Evolutionary conservation across 148 eudicot species (phyloP).

Genomic region (Agrostemma githago): DNA sequence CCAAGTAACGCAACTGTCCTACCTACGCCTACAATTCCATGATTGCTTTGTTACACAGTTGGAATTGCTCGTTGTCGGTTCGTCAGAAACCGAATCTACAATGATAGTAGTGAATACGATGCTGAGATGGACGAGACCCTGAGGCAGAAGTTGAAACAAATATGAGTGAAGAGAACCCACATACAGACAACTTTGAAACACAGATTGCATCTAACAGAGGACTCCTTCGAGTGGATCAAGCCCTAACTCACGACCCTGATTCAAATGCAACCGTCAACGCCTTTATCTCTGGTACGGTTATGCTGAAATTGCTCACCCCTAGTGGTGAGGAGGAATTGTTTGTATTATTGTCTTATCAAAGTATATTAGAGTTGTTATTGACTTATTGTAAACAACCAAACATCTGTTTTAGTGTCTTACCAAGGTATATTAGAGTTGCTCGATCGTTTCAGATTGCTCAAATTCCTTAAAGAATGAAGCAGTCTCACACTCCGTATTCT

Average conservation of each 20-base stretch:
- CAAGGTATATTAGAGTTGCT: too few relatives aligned
- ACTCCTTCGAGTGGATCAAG: slow-evolving; percentile 5
- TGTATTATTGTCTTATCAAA: too few relatives aligned
- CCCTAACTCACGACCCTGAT: not conserved
- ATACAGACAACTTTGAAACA: not conserved
- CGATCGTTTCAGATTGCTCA: too few relatives aligned
- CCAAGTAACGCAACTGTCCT: slow-evolving; percentile 2
- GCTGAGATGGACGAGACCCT: not conserved
- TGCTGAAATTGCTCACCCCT: too few relatives aligned
- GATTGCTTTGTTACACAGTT: slow-evolving; percentile 42
- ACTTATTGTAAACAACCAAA: too few relatives aligned
- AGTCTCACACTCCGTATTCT: too few relatives aligned
- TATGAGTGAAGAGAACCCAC: not conserved
- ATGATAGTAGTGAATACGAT: not conserved
- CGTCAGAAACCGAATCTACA: not conserved
- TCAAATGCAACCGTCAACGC: not conserved
- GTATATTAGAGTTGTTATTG: too few relatives aligned
- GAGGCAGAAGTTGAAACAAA: not conserved
- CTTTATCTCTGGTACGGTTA: not conserved
- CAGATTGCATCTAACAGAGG: not conserved
- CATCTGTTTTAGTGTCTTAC: too few relatives aligned
- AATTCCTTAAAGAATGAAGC: too few relatives aligned
- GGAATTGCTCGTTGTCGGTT: not conserved
- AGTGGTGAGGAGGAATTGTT: too few relatives aligned
- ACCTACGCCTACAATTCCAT: slow-evolving; percentile 36